phyloP scores from a whole-genome alignment of 495 filamentous ascomycete species.

The Neurospora sp. region DNA sequence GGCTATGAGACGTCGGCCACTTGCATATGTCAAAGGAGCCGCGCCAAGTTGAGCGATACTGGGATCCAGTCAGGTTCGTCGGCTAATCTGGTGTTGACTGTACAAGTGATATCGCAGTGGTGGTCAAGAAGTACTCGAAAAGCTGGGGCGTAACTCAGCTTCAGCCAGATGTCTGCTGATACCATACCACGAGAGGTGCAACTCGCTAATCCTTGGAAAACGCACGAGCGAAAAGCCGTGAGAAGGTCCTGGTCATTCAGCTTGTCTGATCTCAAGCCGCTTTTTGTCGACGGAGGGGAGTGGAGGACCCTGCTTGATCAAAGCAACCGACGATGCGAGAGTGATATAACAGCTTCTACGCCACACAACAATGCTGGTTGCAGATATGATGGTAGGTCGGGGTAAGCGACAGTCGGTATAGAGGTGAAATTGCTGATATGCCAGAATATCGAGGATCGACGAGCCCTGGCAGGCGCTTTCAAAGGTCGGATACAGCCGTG shows the following conservation, averaged over 20 bases:
- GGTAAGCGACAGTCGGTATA: not conserved
- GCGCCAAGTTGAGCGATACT: conserved; percentile 6
- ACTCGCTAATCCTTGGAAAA: not conserved
- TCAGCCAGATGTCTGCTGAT: not conserved
- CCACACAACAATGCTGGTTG: not conserved
- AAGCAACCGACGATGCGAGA: not conserved
- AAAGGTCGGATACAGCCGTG: not conserved
- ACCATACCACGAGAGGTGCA: not conserved
- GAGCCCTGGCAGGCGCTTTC: not conserved
- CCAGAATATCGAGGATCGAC: not conserved
- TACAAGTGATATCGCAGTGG: not conserved
- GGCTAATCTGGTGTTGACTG: conserved; percentile 6
- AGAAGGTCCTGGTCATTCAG: not conserved
- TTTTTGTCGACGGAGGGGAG: not conserved
- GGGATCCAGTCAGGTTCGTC: conserved; percentile 1
- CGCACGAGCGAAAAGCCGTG: not conserved
- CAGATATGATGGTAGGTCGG: not conserved
- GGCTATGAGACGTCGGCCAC: conserved; percentile 2
- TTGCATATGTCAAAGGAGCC: conserved; percentile 2
- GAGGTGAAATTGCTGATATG: not conserved
- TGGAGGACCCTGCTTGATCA: not conserved
- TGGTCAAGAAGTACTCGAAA: not conserved
- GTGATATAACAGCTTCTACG: not conserved
- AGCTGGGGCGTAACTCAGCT: not conserved
- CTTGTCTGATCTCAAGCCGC: not conserved